phyloP scores from a whole-genome alignment of 768 basidiomycete species.

The Chlorophyllum brunneum region DNA sequence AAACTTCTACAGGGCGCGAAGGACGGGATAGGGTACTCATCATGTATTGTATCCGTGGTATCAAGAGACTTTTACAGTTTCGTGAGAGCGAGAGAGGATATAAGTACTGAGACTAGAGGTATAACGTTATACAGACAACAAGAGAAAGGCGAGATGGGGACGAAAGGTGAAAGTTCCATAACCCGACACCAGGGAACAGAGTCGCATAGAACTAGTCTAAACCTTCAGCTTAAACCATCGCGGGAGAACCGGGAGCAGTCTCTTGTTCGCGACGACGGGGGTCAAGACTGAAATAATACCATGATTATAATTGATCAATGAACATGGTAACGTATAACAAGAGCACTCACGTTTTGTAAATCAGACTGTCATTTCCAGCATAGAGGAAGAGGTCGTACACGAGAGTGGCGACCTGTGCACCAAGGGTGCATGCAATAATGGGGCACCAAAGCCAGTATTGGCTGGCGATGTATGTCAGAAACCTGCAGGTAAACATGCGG shows the following conservation, averaged over 20 bases:
- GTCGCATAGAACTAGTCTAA: neutral
- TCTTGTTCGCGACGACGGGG: neutral
- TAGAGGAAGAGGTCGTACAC: conserved; percentile 59
- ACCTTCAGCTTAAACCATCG: neutral
- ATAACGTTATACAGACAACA: no score
- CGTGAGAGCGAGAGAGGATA: no score
- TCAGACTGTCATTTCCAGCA: conserved; percentile 49
- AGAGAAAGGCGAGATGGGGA: no score
- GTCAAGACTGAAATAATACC: neutral
- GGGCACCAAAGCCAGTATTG: conserved; percentile 80
- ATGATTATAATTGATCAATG: neutral
- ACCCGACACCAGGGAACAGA: no score
- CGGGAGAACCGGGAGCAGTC: neutral
- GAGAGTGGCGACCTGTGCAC: conserved; percentile 48
- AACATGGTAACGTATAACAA: neutral
- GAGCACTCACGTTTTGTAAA: conserved; percentile 48
- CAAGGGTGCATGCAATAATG: conserved; percentile 51
- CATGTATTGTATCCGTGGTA: no score
- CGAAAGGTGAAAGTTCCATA: no score
- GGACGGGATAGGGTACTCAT: no score
- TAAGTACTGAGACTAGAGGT: no score
- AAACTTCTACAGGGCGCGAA: no score
- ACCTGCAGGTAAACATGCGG: neutral
- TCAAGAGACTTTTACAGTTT: no score
- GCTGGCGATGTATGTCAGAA: conserved; percentile 20